phyloP scores from a whole-genome alignment of 495 filamentous ascomycete species.

The Lophiostoma macrostomum region DNA sequence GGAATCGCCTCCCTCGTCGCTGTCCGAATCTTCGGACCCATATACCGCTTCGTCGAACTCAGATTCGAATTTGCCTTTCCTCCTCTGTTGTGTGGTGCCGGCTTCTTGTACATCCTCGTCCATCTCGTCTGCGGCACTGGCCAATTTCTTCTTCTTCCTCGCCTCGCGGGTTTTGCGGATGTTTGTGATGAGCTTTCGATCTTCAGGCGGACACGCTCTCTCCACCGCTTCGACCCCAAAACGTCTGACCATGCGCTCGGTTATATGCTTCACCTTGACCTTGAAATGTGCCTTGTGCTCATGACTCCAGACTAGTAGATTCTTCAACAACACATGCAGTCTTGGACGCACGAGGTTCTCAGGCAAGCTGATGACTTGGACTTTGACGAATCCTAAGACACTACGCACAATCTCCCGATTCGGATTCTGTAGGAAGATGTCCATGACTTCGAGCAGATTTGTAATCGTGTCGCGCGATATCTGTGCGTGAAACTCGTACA shows the following conservation, averaged over 20 bases:
- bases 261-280: conserved; percentile 93
- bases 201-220: conserved; percentile 71
- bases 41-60: conserved; percentile 96
- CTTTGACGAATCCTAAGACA: conserved; percentile 94
- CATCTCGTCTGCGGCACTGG: conserved; percentile 33
- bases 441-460: conserved; percentile 87
- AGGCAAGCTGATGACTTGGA: conserved; percentile 81
- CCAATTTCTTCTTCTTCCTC: conserved; percentile 78
- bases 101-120: conserved; percentile 26
- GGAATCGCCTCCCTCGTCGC: conserved; percentile 56
- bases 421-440: conserved; percentile 88
- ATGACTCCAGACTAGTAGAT: conserved; percentile 91
- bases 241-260: conserved; percentile 86
- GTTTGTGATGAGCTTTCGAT: conserved; percentile 85
- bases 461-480: conserved; percentile 58
- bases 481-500: conserved; percentile 75
- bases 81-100: too few relatives aligned
- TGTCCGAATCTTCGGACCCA: conserved; percentile 63
- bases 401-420: conserved; percentile 94
- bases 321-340: conserved; percentile 72
- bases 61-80: conserved; percentile 68
- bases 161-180: conserved; percentile 91
- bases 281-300: conserved; percentile 96
- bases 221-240: conserved; percentile 81
- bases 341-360: conserved; percentile 69